Base-by-base conservation (phyloP, 2,329 filamentous ascomycete species). In the Microsporum audouinii region DNA sequence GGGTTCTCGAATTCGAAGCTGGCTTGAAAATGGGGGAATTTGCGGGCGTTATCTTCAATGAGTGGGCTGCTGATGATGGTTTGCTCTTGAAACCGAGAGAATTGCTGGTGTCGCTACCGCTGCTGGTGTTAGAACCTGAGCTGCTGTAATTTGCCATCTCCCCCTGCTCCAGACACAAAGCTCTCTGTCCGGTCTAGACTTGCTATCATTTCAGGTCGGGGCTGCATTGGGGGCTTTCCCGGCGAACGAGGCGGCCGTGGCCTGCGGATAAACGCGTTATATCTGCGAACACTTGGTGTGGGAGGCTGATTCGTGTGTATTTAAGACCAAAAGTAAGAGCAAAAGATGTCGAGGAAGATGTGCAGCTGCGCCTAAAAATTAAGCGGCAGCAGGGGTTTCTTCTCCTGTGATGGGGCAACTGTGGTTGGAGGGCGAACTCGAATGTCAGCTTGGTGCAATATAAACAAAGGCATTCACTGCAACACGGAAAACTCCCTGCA, bases 31-130 rank as follows among this genome's bases (percentile, higher is more conserved):
- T 86, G 60, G 89, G 88, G 62, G 89, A 91, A 72, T 85, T 89
- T 63, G 88, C 86, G 61, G 90, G 88, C 61, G 89, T 91, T 66
- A 87, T 75, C 76, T 84, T 88, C 66, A 88, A 77, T 51, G 73
- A 73, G 59, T 68, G 66, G 10, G 70, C 66, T 17, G 68, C 70
- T 62, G 67, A 66, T 38, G 63, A 62, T 33, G 70, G 62, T 63
- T 74, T 76, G 69, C 66, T 70, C 68, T 73, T 76, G 58, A 68
- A 62, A 58, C 65, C 70, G 60, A 68, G 62, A 38, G 72, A 65
- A 45, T 49, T 63, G 56, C 41, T 60, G 17, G 43, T n/a, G 55
- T 57, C 43, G 57, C 23, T 59, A 38, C 33, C 17, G 31, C 72
- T 75, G 68, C 66, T 69, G 66, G 71, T 75, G 59, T 67, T 64